Percentiles rank a stretch among this genome's conserved stretches.
phyloP scores from a whole-genome alignment of 305 asterid genomes.

The Withania somnifera region DNA sequence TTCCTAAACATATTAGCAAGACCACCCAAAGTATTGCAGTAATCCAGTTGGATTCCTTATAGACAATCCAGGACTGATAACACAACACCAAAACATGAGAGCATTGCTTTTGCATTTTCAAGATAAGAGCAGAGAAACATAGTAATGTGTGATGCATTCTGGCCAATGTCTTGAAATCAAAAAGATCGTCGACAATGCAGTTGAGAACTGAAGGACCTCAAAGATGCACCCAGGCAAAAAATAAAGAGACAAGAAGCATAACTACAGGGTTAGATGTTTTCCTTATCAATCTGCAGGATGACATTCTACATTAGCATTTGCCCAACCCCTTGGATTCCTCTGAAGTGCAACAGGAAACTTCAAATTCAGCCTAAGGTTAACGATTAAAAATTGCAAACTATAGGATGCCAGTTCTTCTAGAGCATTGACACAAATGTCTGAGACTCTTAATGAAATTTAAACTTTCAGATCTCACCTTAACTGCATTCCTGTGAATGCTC shows the following conservation, averaged over 20 bases:
- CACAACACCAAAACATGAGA: constrained; percentile 4
- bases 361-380: neutral
- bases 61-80: constrained; percentile 64
- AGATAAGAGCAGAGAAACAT: neutral
- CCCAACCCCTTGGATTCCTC: neutral
- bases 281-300: neutral
- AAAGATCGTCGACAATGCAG: neutral
- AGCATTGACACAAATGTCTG: neutral
- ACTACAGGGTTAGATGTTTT: neutral
- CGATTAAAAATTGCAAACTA: neutral
- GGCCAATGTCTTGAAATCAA: neutral
- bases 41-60: constrained; percentile 69
- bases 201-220: neutral
- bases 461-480: no score
- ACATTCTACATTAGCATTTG: neutral
- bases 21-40: constrained; percentile 45
- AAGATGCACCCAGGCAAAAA: neutral
- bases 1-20: constrained; percentile 69
- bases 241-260: neutral
- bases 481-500: neutral
- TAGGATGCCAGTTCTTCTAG: neutral
- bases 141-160: neutral
- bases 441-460: neutral
- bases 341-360: neutral
- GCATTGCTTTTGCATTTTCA: neutral